Evolutionary conservation across 2,329 filamentous ascomycete genomes (phyloP).

Genomic region (Colletotrichum tanaceti): DNA sequence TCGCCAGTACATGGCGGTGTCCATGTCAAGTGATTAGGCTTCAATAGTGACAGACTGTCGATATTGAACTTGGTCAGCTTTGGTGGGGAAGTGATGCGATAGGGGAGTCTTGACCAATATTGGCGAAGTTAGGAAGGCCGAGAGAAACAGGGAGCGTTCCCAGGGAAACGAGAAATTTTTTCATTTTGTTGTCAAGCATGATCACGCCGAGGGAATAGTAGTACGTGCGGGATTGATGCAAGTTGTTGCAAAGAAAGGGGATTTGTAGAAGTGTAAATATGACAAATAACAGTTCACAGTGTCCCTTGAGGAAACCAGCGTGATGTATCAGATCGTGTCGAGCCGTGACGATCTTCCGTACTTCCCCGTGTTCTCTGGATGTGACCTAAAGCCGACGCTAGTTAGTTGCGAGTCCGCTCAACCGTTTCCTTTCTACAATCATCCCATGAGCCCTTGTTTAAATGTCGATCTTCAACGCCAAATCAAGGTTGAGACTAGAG

Average conservation of each 20-base stretch:
- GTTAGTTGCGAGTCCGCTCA: not conserved
- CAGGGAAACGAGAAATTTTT: not conserved
- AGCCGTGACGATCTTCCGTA: not conserved
- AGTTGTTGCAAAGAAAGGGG: too few species aligned
- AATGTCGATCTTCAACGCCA: slow-evolving; percentile 6
- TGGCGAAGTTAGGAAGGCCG: not conserved
- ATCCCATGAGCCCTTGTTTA: not conserved
- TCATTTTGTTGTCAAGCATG: not conserved
- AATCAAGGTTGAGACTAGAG: not conserved
- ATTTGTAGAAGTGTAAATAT: too few species aligned
- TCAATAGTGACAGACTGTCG: not conserved
- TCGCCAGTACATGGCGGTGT: slow-evolving; percentile 9
- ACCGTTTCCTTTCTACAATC: not conserved
- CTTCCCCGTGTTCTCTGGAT: not conserved
- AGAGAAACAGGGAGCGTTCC: not conserved
- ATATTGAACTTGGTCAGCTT: not conserved
- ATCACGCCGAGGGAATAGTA: too few species aligned
- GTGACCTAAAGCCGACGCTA: not conserved
- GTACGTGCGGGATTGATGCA: too few species aligned
- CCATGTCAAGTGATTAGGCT: slow-evolving; percentile 16
- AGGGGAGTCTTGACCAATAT: not conserved
- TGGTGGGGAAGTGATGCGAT: not conserved
- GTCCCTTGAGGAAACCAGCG: too few species aligned
- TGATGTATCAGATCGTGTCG: not conserved
- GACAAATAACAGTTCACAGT: too few species aligned